Evolutionary conservation across 1,284 basidiomycete species (phyloP).

Genomic region (Chiua sp.): DNA sequence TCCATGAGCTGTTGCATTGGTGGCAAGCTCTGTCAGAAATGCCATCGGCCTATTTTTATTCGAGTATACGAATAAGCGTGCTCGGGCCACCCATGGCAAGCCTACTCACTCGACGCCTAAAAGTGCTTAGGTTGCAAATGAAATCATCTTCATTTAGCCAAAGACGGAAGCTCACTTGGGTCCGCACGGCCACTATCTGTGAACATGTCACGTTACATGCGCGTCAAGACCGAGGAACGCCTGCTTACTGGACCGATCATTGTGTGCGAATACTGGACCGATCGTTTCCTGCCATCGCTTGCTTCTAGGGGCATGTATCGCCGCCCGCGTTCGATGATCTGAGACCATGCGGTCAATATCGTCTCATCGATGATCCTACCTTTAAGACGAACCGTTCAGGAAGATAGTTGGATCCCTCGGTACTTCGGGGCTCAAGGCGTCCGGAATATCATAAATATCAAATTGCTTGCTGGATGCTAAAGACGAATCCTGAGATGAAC

Average conservation of each 20-base stretch:
- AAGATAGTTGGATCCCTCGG: slow-evolving; percentile 56
- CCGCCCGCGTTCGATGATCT: slow-evolving; percentile 60
- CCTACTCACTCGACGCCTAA: slow-evolving; percentile 53
- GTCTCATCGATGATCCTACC: not conserved
- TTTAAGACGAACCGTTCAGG: slow-evolving; percentile 60
- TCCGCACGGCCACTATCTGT: slow-evolving; percentile 25
- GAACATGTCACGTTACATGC: too few species aligned
- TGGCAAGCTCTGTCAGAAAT: slow-evolving; percentile 67
- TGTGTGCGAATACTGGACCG: too few species aligned
- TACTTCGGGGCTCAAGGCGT: slow-evolving; percentile 54
- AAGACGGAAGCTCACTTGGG: not conserved
- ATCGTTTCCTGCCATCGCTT: too few species aligned
- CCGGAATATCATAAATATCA: slow-evolving; percentile 58
- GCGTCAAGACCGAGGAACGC: too few species aligned
- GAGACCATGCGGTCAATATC: not conserved
- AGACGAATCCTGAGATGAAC: slow-evolving; percentile 42
- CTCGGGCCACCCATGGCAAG: slow-evolving; percentile 10
- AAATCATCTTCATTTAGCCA: too few species aligned
- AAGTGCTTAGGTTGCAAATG: too few species aligned
- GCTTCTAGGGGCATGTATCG: slow-evolving; percentile 76
- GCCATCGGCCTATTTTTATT: slow-evolving; percentile 69
- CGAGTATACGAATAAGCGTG: too few species aligned
- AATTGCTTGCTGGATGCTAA: too few species aligned
- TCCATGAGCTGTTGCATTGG: slow-evolving; percentile 56
- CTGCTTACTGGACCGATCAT: too few species aligned